Evolutionary conservation across 441 rosid species (phyloP).

Genomic region (Macaranga tanarius): DNA sequence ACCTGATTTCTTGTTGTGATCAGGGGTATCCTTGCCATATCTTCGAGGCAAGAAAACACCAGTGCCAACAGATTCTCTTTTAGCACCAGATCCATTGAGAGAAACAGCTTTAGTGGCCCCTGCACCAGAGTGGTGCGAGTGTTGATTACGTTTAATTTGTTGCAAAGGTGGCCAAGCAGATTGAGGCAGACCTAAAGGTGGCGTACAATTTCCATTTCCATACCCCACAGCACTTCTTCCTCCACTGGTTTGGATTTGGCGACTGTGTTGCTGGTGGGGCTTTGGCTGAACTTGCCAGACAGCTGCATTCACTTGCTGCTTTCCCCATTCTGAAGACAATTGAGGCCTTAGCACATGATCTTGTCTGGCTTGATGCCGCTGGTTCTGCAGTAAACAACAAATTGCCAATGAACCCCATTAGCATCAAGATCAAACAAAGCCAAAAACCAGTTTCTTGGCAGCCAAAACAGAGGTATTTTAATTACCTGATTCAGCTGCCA

Average conservation of each 20-base stretch:
- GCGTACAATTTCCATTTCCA: constrained; percentile 29
- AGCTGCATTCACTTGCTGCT: constrained; percentile 27
- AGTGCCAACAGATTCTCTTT: constrained; percentile 58
- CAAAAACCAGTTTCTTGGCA: too few species aligned
- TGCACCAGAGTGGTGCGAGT: constrained; percentile 9
- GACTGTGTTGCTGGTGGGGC: constrained; percentile 11
- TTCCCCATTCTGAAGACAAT: constrained; percentile 26
- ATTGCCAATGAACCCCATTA: background rate
- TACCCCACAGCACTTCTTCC: constrained; percentile 14
- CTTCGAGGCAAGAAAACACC: constrained; percentile 86
- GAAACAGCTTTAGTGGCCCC: constrained; percentile 33
- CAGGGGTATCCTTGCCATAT: constrained; percentile 33
- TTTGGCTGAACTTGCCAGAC: constrained; percentile 19
- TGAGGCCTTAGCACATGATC: constrained; percentile 9
- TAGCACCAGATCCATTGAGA: constrained; percentile 39
- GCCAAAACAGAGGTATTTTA: background rate
- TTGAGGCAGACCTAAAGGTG: constrained; percentile 29
- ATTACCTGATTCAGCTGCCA: constrained; percentile 7
- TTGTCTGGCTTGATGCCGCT: constrained; percentile 19
- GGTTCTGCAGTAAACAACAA: constrained; percentile 21
- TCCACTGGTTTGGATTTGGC: constrained; percentile 35
- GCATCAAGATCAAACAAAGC: background rate
- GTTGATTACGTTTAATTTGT: constrained; percentile 2
- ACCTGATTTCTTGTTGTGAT: constrained; percentile 59
- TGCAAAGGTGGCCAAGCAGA: constrained; percentile 41